Conservation (phyloP, 1,139 yeast genomes). For the Yamadazyma oceani region DNA sequence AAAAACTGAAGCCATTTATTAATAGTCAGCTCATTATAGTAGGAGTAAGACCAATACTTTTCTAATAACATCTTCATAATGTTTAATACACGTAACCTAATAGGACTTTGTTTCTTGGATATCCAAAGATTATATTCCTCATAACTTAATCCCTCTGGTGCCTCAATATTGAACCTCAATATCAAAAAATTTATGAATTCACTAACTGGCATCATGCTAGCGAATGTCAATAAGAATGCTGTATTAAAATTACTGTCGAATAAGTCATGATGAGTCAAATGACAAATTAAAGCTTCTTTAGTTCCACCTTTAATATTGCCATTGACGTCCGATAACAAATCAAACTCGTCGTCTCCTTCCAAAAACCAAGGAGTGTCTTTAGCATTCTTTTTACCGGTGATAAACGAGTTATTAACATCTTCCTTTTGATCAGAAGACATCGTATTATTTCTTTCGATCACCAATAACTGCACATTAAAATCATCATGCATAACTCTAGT, state of each 20-base stretch:
- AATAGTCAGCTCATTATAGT: conserved; percentile 50
- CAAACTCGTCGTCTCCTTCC: conserved; percentile 75
- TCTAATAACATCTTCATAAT: conserved; percentile 72
- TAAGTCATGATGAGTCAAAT: conserved; percentile 75
- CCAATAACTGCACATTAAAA: conserved; percentile 59
- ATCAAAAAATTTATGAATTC: conserved; percentile 65
- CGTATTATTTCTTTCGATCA: conserved; percentile 63
- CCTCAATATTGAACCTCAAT: conserved; percentile 66
- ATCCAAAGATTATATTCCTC: conserved; percentile 86
- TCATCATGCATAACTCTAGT: conserved; percentile 78
- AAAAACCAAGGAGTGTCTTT: conserved; percentile 74
- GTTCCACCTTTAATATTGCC: conserved; percentile 87
- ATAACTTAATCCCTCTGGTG: conserved; percentile 85
- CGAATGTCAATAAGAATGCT: conserved; percentile 71
- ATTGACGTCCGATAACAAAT: conserved; percentile 67
- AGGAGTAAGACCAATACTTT: conserved; percentile 74
- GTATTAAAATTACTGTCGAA: conserved; percentile 69
- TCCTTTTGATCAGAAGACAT: conserved; percentile 35
- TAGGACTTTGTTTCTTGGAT: conserved; percentile 65
- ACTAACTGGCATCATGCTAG: conserved; percentile 70
- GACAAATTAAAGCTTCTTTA: conserved; percentile 74
- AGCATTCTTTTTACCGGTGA: conserved; percentile 35
- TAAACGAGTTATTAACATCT: conserved; percentile 34
- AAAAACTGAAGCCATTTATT: conserved; percentile 60
- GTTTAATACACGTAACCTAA: conserved; percentile 67